Base-by-base conservation (phyloP, 208 protist genomes). In the Novymonas esmeraldas region DNA sequence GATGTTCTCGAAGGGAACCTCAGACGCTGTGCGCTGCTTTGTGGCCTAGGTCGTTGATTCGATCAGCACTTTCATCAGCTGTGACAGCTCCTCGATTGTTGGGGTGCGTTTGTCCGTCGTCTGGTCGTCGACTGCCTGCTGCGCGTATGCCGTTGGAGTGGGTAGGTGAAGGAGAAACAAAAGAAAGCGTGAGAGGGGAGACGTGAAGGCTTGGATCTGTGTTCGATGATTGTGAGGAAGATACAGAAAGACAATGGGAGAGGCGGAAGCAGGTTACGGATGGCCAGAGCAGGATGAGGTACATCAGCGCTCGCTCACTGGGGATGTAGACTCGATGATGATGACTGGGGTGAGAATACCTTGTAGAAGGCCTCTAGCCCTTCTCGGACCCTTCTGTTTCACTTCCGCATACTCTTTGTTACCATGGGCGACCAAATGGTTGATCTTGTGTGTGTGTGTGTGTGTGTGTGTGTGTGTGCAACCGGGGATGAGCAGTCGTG, bases 331-430 rank as follows among this genome's bases (percentile, higher is more conserved):
- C n/a, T n/a, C n/a, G n/a, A n/a, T n/a, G n/a, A n/a, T n/a, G 14
- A 5, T 6, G 18, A 14, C 6, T 29, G 6, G 24, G 4, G 9
- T 5, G 24, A 6, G 7, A 52, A 3, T 31, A 16, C 24, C 48
- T 7, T 31, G 5, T 14, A 31, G 48, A 22, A 13, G 48, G 48
- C 48, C 5, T 14, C 16, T 24, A 5, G 6, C 48, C 22, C 48
- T 52, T 31, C 48, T 29, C 48, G 16, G 24, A 33, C 24, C 48
- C 24, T 29, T 7, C 48, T 5, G 14, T n/a, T 52, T 52, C 48
- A 52, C 48, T 52, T 52, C 48, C 24, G 24, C 24, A 26, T 52
- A 2, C 31, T 26, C 48, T 52, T 52, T 52, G 48, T 52, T 52
- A 52, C 48, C 48, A 52, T 52, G 48, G 48, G 24, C 48, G 11